Conservation (phyloP, 768 basidiomycete genomes). For the Auricularia sp. region DNA sequence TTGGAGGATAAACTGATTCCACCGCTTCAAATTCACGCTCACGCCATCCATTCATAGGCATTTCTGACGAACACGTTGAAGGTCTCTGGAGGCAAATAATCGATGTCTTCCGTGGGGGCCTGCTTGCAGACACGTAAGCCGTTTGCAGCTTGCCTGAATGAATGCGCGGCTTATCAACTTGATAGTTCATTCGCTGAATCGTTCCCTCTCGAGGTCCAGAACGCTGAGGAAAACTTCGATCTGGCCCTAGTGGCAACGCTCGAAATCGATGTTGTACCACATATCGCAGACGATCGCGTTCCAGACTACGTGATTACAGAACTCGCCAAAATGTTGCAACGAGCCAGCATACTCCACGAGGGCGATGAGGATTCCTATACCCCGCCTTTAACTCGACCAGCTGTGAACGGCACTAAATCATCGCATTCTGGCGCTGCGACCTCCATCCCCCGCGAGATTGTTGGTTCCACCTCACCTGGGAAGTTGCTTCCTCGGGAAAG, state of each 20-base stretch:
- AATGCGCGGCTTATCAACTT: background rate
- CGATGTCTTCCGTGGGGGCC: slow-evolving; percentile 71
- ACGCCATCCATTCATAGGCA: slow-evolving; percentile 25
- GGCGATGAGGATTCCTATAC: background rate
- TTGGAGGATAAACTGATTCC: background rate
- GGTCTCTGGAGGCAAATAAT: slow-evolving; percentile 80
- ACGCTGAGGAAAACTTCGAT: slow-evolving; percentile 79
- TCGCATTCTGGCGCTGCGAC: background rate
- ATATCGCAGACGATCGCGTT: slow-evolving; percentile 46
- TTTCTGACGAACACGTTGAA: slow-evolving; percentile 58
- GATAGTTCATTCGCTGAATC: slow-evolving; percentile 46
- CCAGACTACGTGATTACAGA: slow-evolving; percentile 62
- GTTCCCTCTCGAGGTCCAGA: slow-evolving; percentile 56
- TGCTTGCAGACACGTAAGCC: slow-evolving; percentile 75
- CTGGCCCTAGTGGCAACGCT: slow-evolving; percentile 66
- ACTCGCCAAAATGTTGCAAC: slow-evolving; percentile 60
- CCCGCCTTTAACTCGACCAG: background rate
- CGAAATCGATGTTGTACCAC: slow-evolving; percentile 71
- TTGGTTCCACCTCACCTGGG: slow-evolving; percentile 53
- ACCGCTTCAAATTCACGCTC: background rate
- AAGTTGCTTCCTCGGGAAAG: slow-evolving; percentile 61
- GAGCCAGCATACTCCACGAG: slow-evolving; percentile 59
- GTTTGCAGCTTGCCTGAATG: background rate
- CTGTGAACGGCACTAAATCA: background rate
- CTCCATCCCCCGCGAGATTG: slow-evolving; percentile 16